Percentiles rank a stretch among this genome's conserved stretches.
phyloP scores from a whole-genome alignment of 768 basidiomycete genomes.

The Suillus subaureus region DNA sequence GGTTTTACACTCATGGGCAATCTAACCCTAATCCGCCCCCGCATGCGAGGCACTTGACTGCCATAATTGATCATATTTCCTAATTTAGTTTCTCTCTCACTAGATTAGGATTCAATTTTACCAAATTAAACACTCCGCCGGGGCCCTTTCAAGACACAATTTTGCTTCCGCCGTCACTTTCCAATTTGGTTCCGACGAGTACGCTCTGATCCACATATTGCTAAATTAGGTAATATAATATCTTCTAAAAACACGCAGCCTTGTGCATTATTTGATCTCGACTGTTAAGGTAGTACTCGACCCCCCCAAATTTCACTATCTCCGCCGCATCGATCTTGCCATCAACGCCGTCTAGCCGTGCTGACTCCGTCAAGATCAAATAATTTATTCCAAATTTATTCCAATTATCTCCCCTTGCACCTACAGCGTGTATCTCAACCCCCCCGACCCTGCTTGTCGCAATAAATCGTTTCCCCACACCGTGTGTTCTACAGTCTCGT shows the following conservation, averaged over 20 bases:
- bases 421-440: too few species aligned
- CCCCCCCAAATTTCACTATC: not conserved
- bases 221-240: not conserved
- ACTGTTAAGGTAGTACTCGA: not conserved
- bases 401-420: too few species aligned
- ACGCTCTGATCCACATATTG: not conserved
- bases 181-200: conserved; percentile 1
- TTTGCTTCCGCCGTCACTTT: conserved; percentile 6
- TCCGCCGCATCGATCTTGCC: not conserved
- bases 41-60: conserved; percentile 2
- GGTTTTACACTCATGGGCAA: conserved; percentile 5
- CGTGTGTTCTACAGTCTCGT: too few species aligned
- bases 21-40: conserved; percentile 7
- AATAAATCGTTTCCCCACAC: too few species aligned
- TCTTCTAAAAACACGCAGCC: not conserved
- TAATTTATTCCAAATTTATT: too few species aligned
- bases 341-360: not conserved
- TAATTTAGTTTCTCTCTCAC: not conserved
- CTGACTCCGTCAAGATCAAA: too few species aligned
- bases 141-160: not conserved
- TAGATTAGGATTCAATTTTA: not conserved
- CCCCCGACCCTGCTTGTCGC: too few species aligned
- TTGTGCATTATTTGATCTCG: not conserved
- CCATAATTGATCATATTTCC: not conserved
- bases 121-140: conserved; percentile 3